Evolutionary conservation across 2,329 filamentous ascomycete species (phyloP).

Genomic region (Pseudogymnoascus sp.): DNA sequence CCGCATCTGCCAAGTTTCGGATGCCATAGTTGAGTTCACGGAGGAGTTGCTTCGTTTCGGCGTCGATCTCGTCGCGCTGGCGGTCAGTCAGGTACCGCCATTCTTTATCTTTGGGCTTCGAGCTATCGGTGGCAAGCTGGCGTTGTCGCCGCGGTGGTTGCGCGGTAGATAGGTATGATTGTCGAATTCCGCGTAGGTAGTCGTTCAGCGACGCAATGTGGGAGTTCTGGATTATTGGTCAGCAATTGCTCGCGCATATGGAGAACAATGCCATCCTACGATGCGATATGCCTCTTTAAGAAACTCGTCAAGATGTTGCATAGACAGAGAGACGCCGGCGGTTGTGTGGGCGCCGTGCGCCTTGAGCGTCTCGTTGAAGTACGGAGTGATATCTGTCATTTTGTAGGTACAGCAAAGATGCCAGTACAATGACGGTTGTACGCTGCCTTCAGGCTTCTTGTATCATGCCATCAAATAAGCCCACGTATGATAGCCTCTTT

Average conservation of each 20-base stretch:
- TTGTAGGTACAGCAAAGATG: not conserved
- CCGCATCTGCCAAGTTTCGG: constrained; percentile 69
- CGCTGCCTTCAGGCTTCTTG: not conserved
- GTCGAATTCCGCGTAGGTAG: constrained; percentile 76
- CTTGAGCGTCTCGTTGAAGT: constrained; percentile 62
- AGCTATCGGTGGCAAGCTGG: not conserved
- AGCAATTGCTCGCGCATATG: constrained; percentile 17
- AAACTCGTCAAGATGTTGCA: constrained; percentile 68
- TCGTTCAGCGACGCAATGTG: constrained; percentile 74
- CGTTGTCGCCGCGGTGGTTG: constrained; percentile 46
- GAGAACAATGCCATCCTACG: constrained; percentile 42
- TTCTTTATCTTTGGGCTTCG: constrained; percentile 21
- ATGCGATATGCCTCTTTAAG: constrained; percentile 91
- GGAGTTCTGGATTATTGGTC: constrained; percentile 53
- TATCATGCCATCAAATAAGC: not conserved
- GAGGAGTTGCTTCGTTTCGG: constrained; percentile 76
- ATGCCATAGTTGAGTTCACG: constrained; percentile 80
- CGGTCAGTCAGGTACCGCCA: constrained; percentile 56
- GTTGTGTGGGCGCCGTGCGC: constrained; percentile 48
- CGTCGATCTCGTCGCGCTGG: constrained; percentile 80
- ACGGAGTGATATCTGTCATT: constrained; percentile 58
- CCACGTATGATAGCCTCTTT: not conserved
- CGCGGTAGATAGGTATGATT: constrained; percentile 82
- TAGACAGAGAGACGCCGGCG: constrained; percentile 22
- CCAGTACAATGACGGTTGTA: not conserved